Evolutionary conservation across 176 grass and related monocot species (phyloP).

Genomic region (Aegilops bicornis): DNA sequence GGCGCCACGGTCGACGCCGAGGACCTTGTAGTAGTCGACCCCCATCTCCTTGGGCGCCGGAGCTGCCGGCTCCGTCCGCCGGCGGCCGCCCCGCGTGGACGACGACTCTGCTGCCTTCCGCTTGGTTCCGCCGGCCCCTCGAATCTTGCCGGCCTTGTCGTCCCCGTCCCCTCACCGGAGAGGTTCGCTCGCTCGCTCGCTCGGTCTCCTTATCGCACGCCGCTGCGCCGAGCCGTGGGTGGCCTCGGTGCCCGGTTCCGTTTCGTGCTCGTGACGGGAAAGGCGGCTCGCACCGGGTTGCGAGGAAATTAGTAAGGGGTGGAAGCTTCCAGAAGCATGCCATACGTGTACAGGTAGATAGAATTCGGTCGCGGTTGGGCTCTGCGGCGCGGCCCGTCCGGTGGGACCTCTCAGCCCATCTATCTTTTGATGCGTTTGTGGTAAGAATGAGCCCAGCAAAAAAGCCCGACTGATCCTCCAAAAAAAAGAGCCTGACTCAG

Average conservation of each 20-base stretch:
- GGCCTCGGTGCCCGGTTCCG: neutral
- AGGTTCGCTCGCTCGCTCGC: neutral
- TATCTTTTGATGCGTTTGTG: too few relatives aligned
- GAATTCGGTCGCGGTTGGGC: neutral
- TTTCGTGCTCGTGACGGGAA: neutral
- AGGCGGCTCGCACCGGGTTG: neutral
- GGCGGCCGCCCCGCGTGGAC: constrained; percentile 23
- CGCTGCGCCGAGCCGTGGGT: neutral
- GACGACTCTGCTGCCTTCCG: constrained; percentile 26
- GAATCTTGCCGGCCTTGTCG: constrained; percentile 39
- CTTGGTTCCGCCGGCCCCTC: constrained; percentile 47
- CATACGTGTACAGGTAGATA: too few relatives aligned
- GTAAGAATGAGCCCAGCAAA: too few relatives aligned
- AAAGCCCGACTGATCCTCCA: too few relatives aligned
- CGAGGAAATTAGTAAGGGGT: neutral
- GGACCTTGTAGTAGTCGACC: constrained; percentile 88
- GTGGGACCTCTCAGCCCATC: neutral
- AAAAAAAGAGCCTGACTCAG: too few relatives aligned
- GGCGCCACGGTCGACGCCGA: constrained; percentile 68
- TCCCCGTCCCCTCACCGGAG: neutral
- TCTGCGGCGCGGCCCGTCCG: neutral
- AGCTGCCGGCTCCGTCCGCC: constrained; percentile 26
- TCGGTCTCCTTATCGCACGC: neutral
- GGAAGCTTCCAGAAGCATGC: constrained; percentile 49
- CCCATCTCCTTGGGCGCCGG: constrained; percentile 50